These are phyloP conservation scores for Pharnaceum exiguum DNA, from an alignment of 148 eudicot species.

Conservation along the genomic window DNA sequence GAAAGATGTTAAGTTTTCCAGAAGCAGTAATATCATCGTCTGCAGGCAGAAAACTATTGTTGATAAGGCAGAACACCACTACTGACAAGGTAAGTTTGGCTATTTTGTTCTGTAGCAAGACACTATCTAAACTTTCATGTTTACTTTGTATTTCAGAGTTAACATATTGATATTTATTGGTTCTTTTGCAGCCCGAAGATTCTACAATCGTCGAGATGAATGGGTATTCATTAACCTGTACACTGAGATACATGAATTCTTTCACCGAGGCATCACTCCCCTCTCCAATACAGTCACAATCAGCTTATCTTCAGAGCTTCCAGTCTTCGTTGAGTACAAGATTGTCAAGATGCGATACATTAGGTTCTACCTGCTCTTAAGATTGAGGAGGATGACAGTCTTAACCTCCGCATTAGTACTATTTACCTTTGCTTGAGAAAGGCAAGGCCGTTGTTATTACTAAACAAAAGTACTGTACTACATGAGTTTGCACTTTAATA, in stretches of 20 bases:
- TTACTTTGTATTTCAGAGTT: not conserved
- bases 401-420: slow-evolving; percentile 16
- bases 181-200: slow-evolving; percentile 75
- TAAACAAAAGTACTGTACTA: too few relatives aligned
- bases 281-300: slow-evolving; percentile 73
- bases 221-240: slow-evolving; percentile 79
- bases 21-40: slow-evolving; percentile 75
- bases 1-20: slow-evolving; percentile 86
- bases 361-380: slow-evolving; percentile 88
- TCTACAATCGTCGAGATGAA: slow-evolving; percentile 83
- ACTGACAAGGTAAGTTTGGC: too few relatives aligned
- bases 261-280: slow-evolving; percentile 88
- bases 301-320: slow-evolving; percentile 88
- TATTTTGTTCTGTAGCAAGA: too few relatives aligned
- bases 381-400: slow-evolving; percentile 80
- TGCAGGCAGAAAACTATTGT: slow-evolving; percentile 85
- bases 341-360: slow-evolving; percentile 93
- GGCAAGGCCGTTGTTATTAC: too few relatives aligned
- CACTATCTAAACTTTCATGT: not conserved
- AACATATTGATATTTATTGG: not conserved
- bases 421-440: not conserved
- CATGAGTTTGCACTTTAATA: too few relatives aligned
- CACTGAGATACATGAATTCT: slow-evolving; percentile 82
- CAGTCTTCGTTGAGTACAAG: slow-evolving; percentile 86
- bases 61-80: slow-evolving; percentile 92